A percentile compares a stretch with the other conserved stretches of the same genome.
These are phyloP conservation scores for Hypomyces perniciosus DNA, from an alignment of 2,329 filamentous ascomycete species.

Conservation along the genomic window DNA sequence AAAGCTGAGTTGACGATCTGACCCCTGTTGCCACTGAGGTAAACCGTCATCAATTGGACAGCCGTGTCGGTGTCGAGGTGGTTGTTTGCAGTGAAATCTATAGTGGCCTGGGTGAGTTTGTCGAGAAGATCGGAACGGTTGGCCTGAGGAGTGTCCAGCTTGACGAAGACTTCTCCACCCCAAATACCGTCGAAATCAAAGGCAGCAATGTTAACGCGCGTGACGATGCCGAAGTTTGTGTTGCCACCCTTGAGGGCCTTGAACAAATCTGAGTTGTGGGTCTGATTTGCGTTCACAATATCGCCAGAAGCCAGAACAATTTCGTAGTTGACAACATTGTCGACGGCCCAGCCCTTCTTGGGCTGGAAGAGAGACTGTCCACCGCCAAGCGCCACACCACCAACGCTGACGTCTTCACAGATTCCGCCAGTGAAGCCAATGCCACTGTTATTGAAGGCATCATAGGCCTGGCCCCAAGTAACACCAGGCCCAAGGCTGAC, in stretches of 20 bases:
- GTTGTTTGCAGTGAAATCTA: conserved; percentile 4
- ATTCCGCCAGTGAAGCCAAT: too few relatives aligned
- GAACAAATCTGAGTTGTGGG: too few relatives aligned
- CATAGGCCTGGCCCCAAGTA: conserved; percentile 13
- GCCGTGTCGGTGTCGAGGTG: conserved; percentile 1
- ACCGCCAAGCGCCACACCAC: too few relatives aligned
- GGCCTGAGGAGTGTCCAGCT: conserved; percentile 1
- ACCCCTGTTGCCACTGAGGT: background rate
- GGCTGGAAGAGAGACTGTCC: conserved; percentile 10
- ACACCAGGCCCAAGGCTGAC: conserved; percentile 34
- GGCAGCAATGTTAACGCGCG: conserved; percentile 24
- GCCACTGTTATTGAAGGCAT: too few relatives aligned
- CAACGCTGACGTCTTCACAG: too few relatives aligned
- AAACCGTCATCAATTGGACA: conserved; percentile 5
- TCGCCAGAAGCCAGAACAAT: conserved; percentile 44
- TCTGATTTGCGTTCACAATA: too few relatives aligned
- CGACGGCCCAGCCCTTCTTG: conserved; percentile 34
- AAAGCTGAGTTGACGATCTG: conserved; percentile 7
- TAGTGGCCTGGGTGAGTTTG: background rate
- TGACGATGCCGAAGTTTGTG: conserved; percentile 41
- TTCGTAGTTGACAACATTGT: conserved; percentile 37
- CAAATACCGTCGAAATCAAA: conserved; percentile 5
- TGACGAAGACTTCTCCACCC: conserved; percentile 2
- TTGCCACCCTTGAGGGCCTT: conserved; percentile 43
- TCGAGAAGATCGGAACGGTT: background rate